Evolutionary conservation across 2,329 filamentous ascomycete species (phyloP).

Genomic region (Penicillium freii): DNA sequence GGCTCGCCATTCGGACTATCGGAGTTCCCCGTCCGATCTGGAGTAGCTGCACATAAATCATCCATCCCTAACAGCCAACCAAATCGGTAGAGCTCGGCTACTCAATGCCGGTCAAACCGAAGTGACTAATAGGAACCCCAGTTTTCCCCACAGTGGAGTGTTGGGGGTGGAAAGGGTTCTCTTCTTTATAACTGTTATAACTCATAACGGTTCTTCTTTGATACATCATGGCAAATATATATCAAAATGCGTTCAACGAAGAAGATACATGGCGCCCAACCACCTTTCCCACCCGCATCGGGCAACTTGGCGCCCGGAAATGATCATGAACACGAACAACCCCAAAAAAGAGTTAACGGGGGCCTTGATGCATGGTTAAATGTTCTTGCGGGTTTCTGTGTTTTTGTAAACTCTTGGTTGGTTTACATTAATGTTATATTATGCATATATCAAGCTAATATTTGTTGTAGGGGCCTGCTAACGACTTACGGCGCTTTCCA

Average conservation of each 20-base stretch:
- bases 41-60: not conserved
- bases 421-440: not conserved
- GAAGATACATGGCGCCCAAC: constrained; percentile 5
- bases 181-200: constrained; percentile 2
- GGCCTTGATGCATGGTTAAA: constrained; percentile 32
- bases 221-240: not conserved
- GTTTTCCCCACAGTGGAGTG: constrained; percentile 17
- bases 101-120: constrained; percentile 20
- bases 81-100: constrained; percentile 26
- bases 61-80: not conserved
- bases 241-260: constrained; percentile 5
- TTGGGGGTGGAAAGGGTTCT: constrained; percentile 7
- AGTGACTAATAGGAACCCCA: constrained; percentile 27
- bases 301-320: not conserved
- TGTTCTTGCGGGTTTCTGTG: constrained; percentile 32
- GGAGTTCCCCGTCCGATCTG: not conserved
- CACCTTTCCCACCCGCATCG: not conserved
- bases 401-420: constrained; percentile 37
- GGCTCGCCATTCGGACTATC: not conserved
- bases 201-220: not conserved
- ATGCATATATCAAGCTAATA: constrained; percentile 3
- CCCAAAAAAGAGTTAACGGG: constrained; percentile 22
- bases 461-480: constrained; percentile 38
- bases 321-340: not conserved
- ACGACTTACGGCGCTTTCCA: constrained; percentile 52